phyloP scores from a whole-genome alignment of 257 asterid species.

The Cruciata laevipes region DNA sequence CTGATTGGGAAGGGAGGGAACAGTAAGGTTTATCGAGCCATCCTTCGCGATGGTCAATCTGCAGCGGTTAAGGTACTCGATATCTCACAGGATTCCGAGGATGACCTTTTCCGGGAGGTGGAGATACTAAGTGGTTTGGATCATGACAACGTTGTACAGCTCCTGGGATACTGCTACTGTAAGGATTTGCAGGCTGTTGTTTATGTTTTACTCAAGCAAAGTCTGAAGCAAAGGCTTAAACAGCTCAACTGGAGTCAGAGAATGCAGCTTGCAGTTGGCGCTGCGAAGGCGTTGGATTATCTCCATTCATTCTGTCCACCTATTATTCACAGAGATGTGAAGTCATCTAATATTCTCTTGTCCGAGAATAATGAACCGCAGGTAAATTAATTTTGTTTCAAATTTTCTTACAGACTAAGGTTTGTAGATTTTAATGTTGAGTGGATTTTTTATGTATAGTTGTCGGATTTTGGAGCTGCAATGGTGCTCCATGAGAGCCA shows the following conservation, averaged over 20 bases:
- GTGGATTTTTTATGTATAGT: slow-evolving; percentile 24
- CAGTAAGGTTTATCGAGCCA: slow-evolving; percentile 49
- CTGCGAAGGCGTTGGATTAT: slow-evolving; percentile 61
- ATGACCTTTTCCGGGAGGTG: slow-evolving; percentile 44
- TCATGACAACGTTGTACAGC: slow-evolving; percentile 52
- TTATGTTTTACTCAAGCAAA: slow-evolving; percentile 33
- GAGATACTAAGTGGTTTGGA: slow-evolving; percentile 57
- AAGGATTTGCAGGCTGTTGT: slow-evolving; percentile 49
- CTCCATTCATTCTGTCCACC: slow-evolving; percentile 69
- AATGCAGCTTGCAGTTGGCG: slow-evolving; percentile 55
- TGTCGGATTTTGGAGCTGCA: slow-evolving; percentile 76
- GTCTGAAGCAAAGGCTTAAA: slow-evolving; percentile 45
- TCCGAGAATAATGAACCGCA: slow-evolving; percentile 47
- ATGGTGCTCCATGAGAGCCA: slow-evolving; percentile 27
- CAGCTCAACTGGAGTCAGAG: slow-evolving; percentile 60
- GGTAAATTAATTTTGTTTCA: slow-evolving; percentile 12
- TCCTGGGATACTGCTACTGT: slow-evolving; percentile 54
- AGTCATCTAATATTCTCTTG: slow-evolving; percentile 64
- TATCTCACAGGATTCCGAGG: slow-evolving; percentile 30
- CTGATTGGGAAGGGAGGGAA: slow-evolving; percentile 51
- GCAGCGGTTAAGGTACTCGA: slow-evolving; percentile 58
- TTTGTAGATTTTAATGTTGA: not conserved
- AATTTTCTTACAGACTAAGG: not conserved
- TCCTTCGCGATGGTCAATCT: slow-evolving; percentile 35
- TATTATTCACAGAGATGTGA: slow-evolving; percentile 58